Evolutionary conservation across 2,329 filamentous ascomycete genomes (phyloP).

Genomic region (Penicillium frequentans): DNA sequence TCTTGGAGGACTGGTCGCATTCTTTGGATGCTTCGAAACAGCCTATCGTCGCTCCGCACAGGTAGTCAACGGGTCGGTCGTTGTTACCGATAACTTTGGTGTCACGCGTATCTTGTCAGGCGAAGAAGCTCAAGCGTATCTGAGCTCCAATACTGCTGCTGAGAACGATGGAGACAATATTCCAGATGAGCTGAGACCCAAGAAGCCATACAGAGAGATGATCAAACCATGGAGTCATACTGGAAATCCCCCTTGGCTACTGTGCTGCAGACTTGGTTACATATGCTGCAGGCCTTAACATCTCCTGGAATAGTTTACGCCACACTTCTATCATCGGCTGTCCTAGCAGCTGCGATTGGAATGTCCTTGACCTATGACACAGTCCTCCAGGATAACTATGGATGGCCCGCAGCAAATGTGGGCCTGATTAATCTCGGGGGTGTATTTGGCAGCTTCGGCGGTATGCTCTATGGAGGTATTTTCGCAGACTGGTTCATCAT

Average conservation of each 20-base stretch:
- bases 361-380: slow-evolving; percentile 42
- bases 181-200: too few relatives aligned
- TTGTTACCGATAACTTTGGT: slow-evolving; percentile 43
- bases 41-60: slow-evolving; percentile 35
- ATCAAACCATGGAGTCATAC: slow-evolving; percentile 12
- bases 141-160: too few relatives aligned
- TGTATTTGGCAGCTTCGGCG: slow-evolving; percentile 27
- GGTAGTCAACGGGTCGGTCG: slow-evolving; percentile 34
- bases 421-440: slow-evolving; percentile 28
- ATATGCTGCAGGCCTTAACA: slow-evolving; percentile 24
- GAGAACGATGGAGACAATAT: too few relatives aligned
- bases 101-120: slow-evolving; percentile 37
- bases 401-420: slow-evolving; percentile 29
- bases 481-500: slow-evolving; percentile 26
- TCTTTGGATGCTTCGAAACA: slow-evolving; percentile 42
- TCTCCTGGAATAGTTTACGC: slow-evolving; percentile 43
- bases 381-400: slow-evolving; percentile 34
- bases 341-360: slow-evolving; percentile 37
- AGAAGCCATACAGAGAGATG: slow-evolving; percentile 27
- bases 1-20: slow-evolving; percentile 38
- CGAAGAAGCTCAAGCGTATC: slow-evolving; percentile 15
- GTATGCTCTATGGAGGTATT: slow-evolving; percentile 27
- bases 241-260: slow-evolving; percentile 11
- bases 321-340: slow-evolving; percentile 38
- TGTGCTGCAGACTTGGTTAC: slow-evolving; percentile 17